phyloP scores from a whole-genome alignment of 345 rosid genomes.

The Citrus reticulata region DNA sequence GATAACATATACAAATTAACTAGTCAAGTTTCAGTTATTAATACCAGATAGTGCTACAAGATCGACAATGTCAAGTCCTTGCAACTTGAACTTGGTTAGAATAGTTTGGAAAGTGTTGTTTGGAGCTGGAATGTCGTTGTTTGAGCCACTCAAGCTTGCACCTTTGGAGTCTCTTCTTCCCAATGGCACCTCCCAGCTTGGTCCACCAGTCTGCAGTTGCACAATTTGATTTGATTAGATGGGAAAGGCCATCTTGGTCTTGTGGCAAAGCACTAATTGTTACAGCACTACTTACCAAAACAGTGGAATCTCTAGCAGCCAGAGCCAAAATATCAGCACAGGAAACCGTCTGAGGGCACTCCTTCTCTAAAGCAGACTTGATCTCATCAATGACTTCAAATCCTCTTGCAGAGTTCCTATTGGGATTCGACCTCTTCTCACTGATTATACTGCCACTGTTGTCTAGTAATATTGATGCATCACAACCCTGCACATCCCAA shows the following conservation, averaged over 20 bases:
- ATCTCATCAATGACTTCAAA: constrained; percentile 80
- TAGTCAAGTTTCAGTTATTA: not conserved
- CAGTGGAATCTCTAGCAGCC: constrained; percentile 91
- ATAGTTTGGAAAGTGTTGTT: constrained; percentile 69
- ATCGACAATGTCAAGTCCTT: constrained; percentile 70
- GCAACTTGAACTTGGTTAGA: constrained; percentile 53
- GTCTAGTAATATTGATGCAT: constrained; percentile 77
- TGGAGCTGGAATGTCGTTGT: constrained; percentile 75
- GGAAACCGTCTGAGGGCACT: constrained; percentile 75
- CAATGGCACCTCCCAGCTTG: constrained; percentile 77
- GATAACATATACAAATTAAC: not conserved
- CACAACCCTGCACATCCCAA: constrained; percentile 64
- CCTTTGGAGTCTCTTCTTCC: constrained; percentile 78
- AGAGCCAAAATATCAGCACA: constrained; percentile 79
- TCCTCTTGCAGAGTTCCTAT: constrained; percentile 73
- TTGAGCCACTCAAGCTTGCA: constrained; percentile 76
- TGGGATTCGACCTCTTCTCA: constrained; percentile 78
- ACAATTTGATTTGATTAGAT: not conserved
- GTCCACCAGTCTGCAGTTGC: constrained; percentile 68
- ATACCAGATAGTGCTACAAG: constrained; percentile 86
- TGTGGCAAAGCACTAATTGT: not conserved
- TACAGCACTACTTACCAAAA: constrained; percentile 46
- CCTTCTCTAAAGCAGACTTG: constrained; percentile 70
- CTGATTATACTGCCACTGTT: constrained; percentile 50
- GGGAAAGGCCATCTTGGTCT: not conserved